phyloP scores from a whole-genome alignment of 306 rosid species.

The Hippophae gyantsensis region DNA sequence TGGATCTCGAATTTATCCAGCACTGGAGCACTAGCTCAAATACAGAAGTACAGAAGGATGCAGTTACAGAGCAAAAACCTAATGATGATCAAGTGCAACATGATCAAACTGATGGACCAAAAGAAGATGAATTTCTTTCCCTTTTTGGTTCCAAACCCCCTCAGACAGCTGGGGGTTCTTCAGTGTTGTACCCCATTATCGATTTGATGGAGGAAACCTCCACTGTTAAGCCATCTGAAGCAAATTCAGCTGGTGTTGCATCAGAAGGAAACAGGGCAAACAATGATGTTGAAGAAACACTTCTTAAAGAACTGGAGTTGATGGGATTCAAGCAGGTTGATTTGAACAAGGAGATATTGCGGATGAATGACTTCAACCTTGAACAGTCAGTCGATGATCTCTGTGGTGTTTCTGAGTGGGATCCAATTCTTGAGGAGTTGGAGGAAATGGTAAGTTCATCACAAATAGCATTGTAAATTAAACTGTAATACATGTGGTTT shows the following conservation, averaged over 20 bases:
- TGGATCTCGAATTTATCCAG: slow-evolving; percentile 24
- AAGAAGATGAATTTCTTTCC: no score
- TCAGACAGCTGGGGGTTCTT: slow-evolving; percentile 16
- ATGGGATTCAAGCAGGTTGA: slow-evolving; percentile 78
- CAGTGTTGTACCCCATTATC: slow-evolving; percentile 38
- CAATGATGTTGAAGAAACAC: slow-evolving; percentile 38
- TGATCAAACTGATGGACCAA: slow-evolving; percentile 23
- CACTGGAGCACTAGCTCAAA: slow-evolving; percentile 18
- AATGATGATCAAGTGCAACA: slow-evolving; percentile 22
- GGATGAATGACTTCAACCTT: slow-evolving; percentile 56
- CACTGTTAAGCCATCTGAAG: slow-evolving; percentile 24
- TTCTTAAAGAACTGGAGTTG: slow-evolving; percentile 67
- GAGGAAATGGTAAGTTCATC: slow-evolving; percentile 56
- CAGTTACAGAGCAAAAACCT: slow-evolving; percentile 18
- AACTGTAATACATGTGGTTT: background rate
- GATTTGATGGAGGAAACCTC: slow-evolving; percentile 30
- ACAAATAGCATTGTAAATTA: background rate
- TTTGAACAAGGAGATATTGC: slow-evolving; percentile 72
- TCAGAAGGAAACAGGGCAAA: slow-evolving; percentile 21
- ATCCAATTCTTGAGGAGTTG: slow-evolving; percentile 75
- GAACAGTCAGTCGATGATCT: slow-evolving; percentile 70
- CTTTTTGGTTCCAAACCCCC: slow-evolving; percentile 19
- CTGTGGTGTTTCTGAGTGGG: slow-evolving; percentile 74
- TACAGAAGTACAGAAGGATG: slow-evolving; percentile 25
- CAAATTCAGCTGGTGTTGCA: slow-evolving; percentile 19